A percentile compares a stretch with the other conserved stretches of the same genome.
Evolutionary conservation across 345 rosid genomes (phyloP).

Genomic region (Eucalyptus sp.): DNA sequence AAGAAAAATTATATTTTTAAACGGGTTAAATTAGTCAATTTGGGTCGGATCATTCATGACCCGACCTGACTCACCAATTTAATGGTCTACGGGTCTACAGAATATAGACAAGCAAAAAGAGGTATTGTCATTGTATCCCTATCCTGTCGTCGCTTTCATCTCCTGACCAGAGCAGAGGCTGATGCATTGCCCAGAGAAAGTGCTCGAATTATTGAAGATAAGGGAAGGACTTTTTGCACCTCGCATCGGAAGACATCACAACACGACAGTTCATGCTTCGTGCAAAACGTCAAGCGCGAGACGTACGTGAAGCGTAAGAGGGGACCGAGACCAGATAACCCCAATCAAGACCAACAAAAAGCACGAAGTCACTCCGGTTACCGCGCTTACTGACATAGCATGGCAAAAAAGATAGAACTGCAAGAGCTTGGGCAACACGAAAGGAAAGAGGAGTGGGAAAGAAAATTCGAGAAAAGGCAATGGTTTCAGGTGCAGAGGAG

Average conservation of each 20-base stretch:
- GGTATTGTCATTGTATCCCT: neutral
- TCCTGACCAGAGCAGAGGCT: neutral
- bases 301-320: neutral
- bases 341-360: neutral
- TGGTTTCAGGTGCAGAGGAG: neutral
- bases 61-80: fast-evolving
- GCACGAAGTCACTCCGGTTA: neutral
- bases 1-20: too few species aligned
- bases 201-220: neutral
- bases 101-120: neutral
- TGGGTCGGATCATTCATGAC: fast-evolving
- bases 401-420: neutral
- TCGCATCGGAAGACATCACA: neutral
- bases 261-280: neutral
- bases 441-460: neutral
- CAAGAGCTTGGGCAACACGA: neutral
- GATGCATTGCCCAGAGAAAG: neutral
- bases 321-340: neutral
- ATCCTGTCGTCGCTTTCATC: neutral
- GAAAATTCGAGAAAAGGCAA: neutral
- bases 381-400: neutral
- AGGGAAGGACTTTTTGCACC: neutral
- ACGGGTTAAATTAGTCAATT: fast-evolving
- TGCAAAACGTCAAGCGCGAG: neutral
- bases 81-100: too few species aligned